Evolutionary conservation across 2,329 filamentous ascomycete species (phyloP), one percentile per base, ranked within the genome.

Genomic region (Fusarium sp.): DNA sequence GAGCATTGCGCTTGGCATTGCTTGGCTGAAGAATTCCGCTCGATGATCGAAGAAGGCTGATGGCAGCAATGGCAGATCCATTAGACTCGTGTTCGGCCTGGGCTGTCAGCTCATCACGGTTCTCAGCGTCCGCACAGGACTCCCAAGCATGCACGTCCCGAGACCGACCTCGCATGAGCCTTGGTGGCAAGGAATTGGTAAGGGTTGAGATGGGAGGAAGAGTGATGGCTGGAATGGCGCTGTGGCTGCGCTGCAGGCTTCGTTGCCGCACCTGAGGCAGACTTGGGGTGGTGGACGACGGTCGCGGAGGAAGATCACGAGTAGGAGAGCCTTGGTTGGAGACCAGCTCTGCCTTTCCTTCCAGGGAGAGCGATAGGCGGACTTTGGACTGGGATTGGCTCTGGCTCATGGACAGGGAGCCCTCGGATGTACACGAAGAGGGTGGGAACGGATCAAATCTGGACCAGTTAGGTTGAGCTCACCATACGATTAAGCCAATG

Each of bases 91-190:
- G 90, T 80, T 95, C 92, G 10, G 93, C 92, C 71, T 94, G 92
- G n/a, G 89, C 88, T 23, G 91, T 94, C 59, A 97, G 83, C 71
- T 94, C 92, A 75, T 94, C 93, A 44, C 92, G 90, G 54, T 88
- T 83, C 71, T 96, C 93, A 8, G 91, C 90, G 77, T 97, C 94
- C 75, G 94, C 95, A 82, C 93, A 95, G 61, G 94, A 94, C 76
- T 97, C 94, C 95, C 95, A 98, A 7, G 92, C 93, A 53, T 94
- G 90, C 16, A 94, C 93, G 78, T 98, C 93, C 58, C 94, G 90
- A 61, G 95, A 97, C 60, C 95, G 89, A 58, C 93, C 93, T 60
- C 91, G 90, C 36, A 83, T 82, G 16, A 91, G 82, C 37, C 85
- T 84, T 18, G 87, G 88, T 28, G 87, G 86, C 13, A 89, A 80